Conservation (phyloP, 1,139 yeast genomes). For the Suhomyces bolitotheri region DNA sequence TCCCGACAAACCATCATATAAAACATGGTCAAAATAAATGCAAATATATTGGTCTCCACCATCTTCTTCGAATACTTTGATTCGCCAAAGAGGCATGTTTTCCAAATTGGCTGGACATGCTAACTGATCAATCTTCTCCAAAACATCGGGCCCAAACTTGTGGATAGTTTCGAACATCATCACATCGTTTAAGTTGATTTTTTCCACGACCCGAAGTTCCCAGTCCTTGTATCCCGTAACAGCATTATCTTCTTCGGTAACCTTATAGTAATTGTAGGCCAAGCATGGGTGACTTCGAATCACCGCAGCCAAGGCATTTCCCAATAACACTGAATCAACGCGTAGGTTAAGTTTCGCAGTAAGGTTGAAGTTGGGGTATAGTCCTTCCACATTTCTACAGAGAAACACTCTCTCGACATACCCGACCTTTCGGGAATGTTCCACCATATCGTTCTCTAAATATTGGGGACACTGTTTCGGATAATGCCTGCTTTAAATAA, state of each 20-base stretch:
- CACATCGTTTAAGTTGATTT: slow-evolving; percentile 27
- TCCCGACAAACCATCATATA: slow-evolving; percentile 18
- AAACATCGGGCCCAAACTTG: slow-evolving; percentile 17
- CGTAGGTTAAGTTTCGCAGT: slow-evolving; percentile 25
- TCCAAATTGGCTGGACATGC: slow-evolving; percentile 18
- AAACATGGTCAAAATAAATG: slow-evolving; percentile 15
- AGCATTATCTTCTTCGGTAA: slow-evolving; percentile 13
- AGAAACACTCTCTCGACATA: slow-evolving; percentile 22
- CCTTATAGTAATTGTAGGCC: slow-evolving; percentile 21
- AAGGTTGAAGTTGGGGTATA: slow-evolving; percentile 33
- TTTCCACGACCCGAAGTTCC: slow-evolving; percentile 20
- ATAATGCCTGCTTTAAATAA: no score
- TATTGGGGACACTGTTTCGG: no score
- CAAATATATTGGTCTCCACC: slow-evolving; percentile 12
- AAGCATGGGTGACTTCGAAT: slow-evolving; percentile 26
- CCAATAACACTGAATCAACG: slow-evolving; percentile 21
- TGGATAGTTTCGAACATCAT: slow-evolving; percentile 21
- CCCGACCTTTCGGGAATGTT: slow-evolving; percentile 2
- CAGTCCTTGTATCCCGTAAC: slow-evolving; percentile 20
- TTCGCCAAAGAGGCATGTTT: slow-evolving; percentile 31
- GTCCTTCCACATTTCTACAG: slow-evolving; percentile 24
- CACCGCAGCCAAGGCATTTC: slow-evolving; percentile 26
- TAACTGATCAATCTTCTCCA: slow-evolving; percentile 20
- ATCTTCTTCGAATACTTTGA: slow-evolving; percentile 19
- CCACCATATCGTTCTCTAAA: no score